Conservation (phyloP, 768 basidiomycete genomes). For the Mrakia gelida region DNA sequence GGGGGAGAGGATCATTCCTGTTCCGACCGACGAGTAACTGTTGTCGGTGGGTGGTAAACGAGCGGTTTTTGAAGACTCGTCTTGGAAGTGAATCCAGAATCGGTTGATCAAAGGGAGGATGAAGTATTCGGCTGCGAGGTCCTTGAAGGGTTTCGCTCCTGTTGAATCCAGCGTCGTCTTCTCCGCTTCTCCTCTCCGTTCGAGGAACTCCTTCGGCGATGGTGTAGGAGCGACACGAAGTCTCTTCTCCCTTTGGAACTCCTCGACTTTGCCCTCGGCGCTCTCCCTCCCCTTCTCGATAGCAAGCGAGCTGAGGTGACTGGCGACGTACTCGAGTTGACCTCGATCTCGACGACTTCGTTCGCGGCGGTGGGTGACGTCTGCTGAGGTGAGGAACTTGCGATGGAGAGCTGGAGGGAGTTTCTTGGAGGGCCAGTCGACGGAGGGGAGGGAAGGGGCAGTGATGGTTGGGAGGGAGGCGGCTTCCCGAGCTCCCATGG, state of each 20-base stretch:
- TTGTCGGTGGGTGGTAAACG: constrained; percentile 53
- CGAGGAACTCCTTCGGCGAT: not conserved
- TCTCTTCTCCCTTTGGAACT: constrained; percentile 66
- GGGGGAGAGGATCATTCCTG: constrained; percentile 75
- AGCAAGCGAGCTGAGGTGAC: constrained; percentile 55
- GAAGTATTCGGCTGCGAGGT: constrained; percentile 81
- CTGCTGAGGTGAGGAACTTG: constrained; percentile 53
- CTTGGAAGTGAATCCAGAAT: constrained; percentile 92
- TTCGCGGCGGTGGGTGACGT: not conserved
- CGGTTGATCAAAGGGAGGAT: constrained; percentile 82
- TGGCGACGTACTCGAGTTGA: constrained; percentile 20
- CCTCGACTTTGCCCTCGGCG: constrained; percentile 56
- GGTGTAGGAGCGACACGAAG: constrained; percentile 55
- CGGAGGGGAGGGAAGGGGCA: constrained; percentile 34
- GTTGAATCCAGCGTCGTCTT: not conserved
- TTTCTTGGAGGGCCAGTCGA: constrained; percentile 73
- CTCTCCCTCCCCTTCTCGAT: constrained; percentile 60
- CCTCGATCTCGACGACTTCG: not conserved
- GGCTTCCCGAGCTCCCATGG: constrained; percentile 78
- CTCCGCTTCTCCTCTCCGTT: not conserved
- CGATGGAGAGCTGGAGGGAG: constrained; percentile 68
- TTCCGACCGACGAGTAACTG: constrained; percentile 65
- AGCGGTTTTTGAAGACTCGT: constrained; percentile 68
- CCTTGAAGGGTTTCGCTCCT: constrained; percentile 47
- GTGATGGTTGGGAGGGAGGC: constrained; percentile 50